These are phyloP conservation scores for Funneliformis geosporum DNA, from an alignment of 192 early-diverging fungal species.

Conservation along the genomic window DNA sequence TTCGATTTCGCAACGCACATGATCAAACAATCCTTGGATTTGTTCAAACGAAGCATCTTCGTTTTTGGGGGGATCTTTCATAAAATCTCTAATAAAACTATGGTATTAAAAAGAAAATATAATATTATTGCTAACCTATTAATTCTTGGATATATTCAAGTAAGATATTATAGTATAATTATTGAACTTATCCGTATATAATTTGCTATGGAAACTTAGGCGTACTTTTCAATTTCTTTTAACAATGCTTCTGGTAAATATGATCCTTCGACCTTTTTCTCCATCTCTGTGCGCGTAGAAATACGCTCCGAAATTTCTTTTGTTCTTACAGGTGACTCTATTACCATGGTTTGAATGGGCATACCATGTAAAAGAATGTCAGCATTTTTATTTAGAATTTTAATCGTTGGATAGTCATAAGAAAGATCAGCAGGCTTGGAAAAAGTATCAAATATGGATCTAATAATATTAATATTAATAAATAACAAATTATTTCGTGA, in stretches of 20 bases:
- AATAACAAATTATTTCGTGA: not conserved
- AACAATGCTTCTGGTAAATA: not conserved
- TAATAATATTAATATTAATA: not conserved
- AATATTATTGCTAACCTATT: not conserved
- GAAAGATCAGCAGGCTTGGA: not conserved
- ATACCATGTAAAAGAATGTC: conserved; percentile 26
- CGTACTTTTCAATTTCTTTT: conserved; percentile 3
- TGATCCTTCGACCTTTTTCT: not conserved
- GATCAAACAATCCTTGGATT: conserved; percentile 24
- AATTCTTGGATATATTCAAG: no score
- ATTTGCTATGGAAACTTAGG: not conserved
- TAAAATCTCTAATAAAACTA: conserved; percentile 17
- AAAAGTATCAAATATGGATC: conserved; percentile 23
- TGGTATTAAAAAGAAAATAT: not conserved
- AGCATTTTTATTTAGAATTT: not conserved
- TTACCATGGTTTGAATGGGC: conserved; percentile 22
- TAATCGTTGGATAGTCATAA: conserved; percentile 22
- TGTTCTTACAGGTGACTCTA: not conserved
- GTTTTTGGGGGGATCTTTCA: not conserved
- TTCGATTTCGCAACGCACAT: not conserved
- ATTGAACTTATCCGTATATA: not conserved
- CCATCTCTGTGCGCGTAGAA: not conserved
- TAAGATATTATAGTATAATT: not conserved
- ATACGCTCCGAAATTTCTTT: conserved; percentile 20
- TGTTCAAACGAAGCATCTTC: conserved; percentile 6